Base-by-base conservation (phyloP, 352 stramenopile species). In the Phytophthora foliorum region DNA sequence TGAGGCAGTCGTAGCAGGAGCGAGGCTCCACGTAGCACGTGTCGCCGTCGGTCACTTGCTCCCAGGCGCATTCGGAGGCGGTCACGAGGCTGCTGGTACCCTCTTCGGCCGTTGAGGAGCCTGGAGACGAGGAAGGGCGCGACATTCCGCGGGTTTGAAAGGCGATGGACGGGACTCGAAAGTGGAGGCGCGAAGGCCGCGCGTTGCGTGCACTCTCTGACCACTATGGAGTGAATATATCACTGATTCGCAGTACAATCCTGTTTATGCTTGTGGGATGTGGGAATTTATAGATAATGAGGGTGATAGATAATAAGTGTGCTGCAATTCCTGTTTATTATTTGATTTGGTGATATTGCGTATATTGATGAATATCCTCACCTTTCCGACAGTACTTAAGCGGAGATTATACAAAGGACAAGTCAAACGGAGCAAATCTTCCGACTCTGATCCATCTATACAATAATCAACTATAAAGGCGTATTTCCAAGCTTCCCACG, bases 1-100 rank as follows among this genome's bases (percentile, higher is more conserved):
- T 89, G 51, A 91, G 75, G 54, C 82, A 91, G 64, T 89, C 77
- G 50, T 78, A 84, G 68, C 82, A 90, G 19, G 78, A 77, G 27
- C 82, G 82, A 34, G 82, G 82, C 72, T 81, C 22, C 5, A 87
- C 22, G 46, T 63, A 67, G 69, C 82, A 91, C 41, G 61, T 59
- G 38, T 77, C 48, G 25, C 24, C 49, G 29, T 63, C 52, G 13
- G 50, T 72, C 38, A 78, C 66, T 48, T 76, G 70, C 36, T 75
- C 68, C 71, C 74, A 90, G 25, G 73, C 81, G 65, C 82, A 90
- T 17, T 73, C 69, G n/a, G 72, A 79, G n/a, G 72, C 46, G 13
- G 44, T 52, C 34, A 46, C 54, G 44, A 50, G 24, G 24, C 62
- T 61, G 22, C 39, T 16, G 17, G 44, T 32, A 13, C 11, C 22